A percentile compares a stretch with the other conserved stretches of the same genome.
These are phyloP conservation scores for Alternaria postmessia DNA, from an alignment of 2,329 filamentous ascomycete genomes.

Conservation along the genomic window DNA sequence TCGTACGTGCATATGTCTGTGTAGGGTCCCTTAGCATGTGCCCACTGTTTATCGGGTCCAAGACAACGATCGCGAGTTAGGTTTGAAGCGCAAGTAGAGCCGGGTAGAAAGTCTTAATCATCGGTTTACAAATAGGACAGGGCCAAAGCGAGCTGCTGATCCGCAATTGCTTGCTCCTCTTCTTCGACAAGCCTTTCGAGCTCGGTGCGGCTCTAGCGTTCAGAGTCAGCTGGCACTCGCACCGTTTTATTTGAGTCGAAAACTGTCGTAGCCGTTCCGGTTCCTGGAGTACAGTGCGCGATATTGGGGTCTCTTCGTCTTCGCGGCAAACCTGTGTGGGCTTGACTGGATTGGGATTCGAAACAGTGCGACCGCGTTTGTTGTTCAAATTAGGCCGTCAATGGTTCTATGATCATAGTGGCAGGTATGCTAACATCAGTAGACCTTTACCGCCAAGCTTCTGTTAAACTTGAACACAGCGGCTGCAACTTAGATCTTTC, in stretches of 20 bases:
- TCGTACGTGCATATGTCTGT: not conserved
- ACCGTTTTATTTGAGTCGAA: not conserved
- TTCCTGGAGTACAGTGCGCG: too few relatives aligned
- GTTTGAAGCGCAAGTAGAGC: slow-evolving; percentile 10
- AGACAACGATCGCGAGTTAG: not conserved
- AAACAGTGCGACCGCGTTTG: not conserved
- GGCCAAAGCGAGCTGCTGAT: slow-evolving; percentile 23
- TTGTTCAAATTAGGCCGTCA: not conserved
- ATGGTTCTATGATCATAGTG: too few relatives aligned
- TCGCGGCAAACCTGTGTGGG: too few relatives aligned
- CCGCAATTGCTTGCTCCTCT: slow-evolving; percentile 22
- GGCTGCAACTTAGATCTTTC: too few relatives aligned
- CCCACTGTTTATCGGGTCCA: not conserved
- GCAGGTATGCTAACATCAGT: too few relatives aligned
- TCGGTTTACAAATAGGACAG: slow-evolving; percentile 5
- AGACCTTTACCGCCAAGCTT: too few relatives aligned
- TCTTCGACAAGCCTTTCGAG: slow-evolving; percentile 20
- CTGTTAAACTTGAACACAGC: too few relatives aligned
- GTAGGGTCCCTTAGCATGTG: not conserved
- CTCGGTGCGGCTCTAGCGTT: slow-evolving; percentile 11
- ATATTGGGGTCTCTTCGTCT: too few relatives aligned
- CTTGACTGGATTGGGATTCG: too few relatives aligned
- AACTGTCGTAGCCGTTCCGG: not conserved
- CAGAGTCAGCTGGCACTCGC: not conserved
- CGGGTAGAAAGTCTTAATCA: not conserved